Base-by-base conservation (phyloP, 2,329 filamentous ascomycete species). In the Fusarium verticillioides region DNA sequence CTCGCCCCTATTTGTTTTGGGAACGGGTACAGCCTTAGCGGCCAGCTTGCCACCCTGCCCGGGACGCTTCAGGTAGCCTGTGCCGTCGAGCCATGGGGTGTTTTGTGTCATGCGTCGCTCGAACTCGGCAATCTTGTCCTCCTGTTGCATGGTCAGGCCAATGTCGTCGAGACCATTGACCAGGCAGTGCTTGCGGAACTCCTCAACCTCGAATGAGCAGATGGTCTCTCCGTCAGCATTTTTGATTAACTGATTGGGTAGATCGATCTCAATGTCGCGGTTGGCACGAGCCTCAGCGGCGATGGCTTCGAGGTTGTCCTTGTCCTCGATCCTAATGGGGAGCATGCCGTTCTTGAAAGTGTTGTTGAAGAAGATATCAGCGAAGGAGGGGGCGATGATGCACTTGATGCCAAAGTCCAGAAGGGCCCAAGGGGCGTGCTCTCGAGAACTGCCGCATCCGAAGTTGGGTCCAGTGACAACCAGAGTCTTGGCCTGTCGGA, bases 321-420 rank as follows among this genome's bases (percentile, higher is more conserved):
- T 84, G 81, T 96, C 90, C 37, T 88, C 85, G 80, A 98, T 93
- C 66, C 88, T 84, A 69, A 98, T 90, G 53, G 96, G 95, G 72
- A 98, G 87, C 96, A 98, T 98, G 85, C 96, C 96, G 86, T 99
- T 99, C 89, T 99, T 98, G 90, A 98, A 98, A n/a, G 93, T 96
- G 87, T 99, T 99, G 90, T 97, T 98, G 90, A 96, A 97, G 90
- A 98, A 98, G 83, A 99, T 99, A 66, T 84, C 83, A 67, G 83
- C 85, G 70, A 89, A 90, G 2, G 93, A 95, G 3, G 94, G 94
- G 2, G 96, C 96, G 77, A 98, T 97, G 79, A 98, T 88, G 82
- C 93, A 96, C 81, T 93, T 94, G 85, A 99, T 97, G 76, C 96
- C 96, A 78, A 98, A 98, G 84, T 98, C 96, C 64, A 97, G 91